These are phyloP conservation scores for Teunomyces barrocoloradensis DNA, from an alignment of 805 yeast genomes.

Conservation along the genomic window DNA sequence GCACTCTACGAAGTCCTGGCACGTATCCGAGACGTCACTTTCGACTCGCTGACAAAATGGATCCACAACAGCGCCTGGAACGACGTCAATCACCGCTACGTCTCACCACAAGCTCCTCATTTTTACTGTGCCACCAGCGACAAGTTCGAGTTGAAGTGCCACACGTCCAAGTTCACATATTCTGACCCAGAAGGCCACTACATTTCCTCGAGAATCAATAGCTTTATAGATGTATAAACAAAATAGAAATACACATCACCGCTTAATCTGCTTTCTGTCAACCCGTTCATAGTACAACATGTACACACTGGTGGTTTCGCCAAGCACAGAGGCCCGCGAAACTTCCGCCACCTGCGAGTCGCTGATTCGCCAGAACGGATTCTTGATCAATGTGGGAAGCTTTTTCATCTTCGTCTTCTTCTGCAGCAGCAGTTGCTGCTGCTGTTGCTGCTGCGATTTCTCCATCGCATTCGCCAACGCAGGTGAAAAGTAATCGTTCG, in stretches of 20 bases:
- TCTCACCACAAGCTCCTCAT: conserved; percentile 12
- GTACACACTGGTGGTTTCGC: conserved; percentile 75
- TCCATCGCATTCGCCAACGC: conserved; percentile 6
- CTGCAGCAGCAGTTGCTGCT: background rate
- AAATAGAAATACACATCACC: background rate
- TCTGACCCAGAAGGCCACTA: conserved; percentile 7
- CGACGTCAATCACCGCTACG: conserved; percentile 6
- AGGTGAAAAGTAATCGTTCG: conserved; percentile 25
- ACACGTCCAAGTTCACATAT: conserved; percentile 6
- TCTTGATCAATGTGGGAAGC: conserved; percentile 51
- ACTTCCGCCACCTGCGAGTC: conserved; percentile 71
- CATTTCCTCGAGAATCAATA: background rate
- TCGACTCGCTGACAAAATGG: conserved; percentile 2
- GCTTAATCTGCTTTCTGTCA: conserved; percentile 18
- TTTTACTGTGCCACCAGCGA: conserved; percentile 18
- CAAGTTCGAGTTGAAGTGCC: conserved; percentile 15
- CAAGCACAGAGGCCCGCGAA: conserved; percentile 53
- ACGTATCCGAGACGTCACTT: conserved; percentile 9
- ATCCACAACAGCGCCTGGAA: conserved; percentile 10
- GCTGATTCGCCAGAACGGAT: conserved; percentile 83
- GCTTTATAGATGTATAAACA: too few relatives aligned
- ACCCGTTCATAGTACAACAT: conserved; percentile 76
- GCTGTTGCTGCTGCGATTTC: background rate
- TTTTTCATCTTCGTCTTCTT: conserved; percentile 45
- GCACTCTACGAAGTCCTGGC: conserved; percentile 10